Percentiles rank a stretch among this genome's conserved stretches.
Conservation (phyloP, 176 grass and related monocot genomes). For the Eleusine indica region DNA sequence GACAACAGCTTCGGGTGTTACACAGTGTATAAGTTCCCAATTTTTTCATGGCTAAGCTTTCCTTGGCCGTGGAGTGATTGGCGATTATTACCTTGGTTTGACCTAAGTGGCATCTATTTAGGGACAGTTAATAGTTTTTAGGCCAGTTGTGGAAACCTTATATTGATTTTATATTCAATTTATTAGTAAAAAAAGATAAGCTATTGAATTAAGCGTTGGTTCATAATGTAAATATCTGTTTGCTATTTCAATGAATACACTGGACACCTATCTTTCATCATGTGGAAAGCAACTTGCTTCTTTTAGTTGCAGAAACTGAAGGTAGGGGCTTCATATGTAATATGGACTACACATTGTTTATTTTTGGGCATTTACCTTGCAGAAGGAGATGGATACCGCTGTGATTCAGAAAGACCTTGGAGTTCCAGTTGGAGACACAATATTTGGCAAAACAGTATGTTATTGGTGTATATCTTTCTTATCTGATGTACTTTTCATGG, state of each 20-base stretch:
- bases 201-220: not conserved
- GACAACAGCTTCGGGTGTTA: too few relatives aligned
- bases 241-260: conserved; percentile 3
- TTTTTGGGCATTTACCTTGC: conserved; percentile 36
- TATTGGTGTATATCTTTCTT: conserved; percentile 26
- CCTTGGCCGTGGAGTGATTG: not conserved
- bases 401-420: conserved; percentile 71
- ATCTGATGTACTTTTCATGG: conserved; percentile 24
- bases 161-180: not conserved
- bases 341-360: conserved; percentile 22
- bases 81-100: not conserved
- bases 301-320: conserved; percentile 15
- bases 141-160: not conserved
- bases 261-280: conserved; percentile 3
- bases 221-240: conserved; percentile 13
- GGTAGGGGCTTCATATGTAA: conserved; percentile 2
- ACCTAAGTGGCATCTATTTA: not conserved
- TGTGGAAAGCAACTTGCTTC: conserved; percentile 23
- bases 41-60: not conserved
- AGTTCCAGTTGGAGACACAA: conserved; percentile 76
- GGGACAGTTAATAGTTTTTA: not conserved
- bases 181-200: not conserved
- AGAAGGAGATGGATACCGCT: conserved; percentile 84
- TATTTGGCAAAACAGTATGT: conserved; percentile 90
- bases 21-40: not conserved